Conservation (phyloP, 2,329 filamentous ascomycete genomes). For the Alternaria alternata region DNA sequence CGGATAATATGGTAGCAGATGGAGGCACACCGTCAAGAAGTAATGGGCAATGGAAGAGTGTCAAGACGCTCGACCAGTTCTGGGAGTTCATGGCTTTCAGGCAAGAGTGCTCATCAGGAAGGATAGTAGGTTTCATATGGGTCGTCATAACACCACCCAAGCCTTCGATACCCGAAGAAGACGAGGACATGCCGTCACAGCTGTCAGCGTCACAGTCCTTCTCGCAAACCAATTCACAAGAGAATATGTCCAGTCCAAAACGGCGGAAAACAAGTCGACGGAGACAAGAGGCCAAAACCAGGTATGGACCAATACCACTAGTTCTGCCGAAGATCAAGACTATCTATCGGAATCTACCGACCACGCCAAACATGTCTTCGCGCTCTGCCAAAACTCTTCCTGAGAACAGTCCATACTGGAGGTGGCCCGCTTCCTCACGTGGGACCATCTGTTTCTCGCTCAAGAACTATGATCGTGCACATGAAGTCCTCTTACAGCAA, state of each 20-base stretch:
- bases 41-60: conserved; percentile 80
- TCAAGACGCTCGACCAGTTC: conserved; percentile 86
- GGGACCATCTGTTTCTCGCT: conserved; percentile 71
- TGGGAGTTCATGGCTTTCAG: conserved; percentile 99
- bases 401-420: conserved; percentile 67
- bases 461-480: conserved; percentile 70
- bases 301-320: conserved; percentile 68
- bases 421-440: conserved; percentile 69
- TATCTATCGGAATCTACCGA: conserved; percentile 42
- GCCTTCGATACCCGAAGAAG: conserved; percentile 42
- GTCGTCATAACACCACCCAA: conserved; percentile 76
- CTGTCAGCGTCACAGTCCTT: conserved; percentile 26
- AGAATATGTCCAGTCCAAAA: conserved; percentile 22
- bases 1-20: conserved; percentile 43
- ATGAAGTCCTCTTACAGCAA: conserved; percentile 74
- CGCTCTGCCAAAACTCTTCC: conserved; percentile 54
- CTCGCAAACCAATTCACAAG: conserved; percentile 28
- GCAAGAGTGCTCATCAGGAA: conserved; percentile 92
- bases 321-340: conserved; percentile 73
- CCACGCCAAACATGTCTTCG: conserved; percentile 57
- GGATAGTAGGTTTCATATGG: conserved; percentile 95
- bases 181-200: conserved; percentile 39
- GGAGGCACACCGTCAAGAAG: conserved; percentile 58
- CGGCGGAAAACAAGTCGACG: conserved; percentile 27
- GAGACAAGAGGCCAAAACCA: conserved; percentile 33